phyloP scores from a whole-genome alignment of 495 filamentous ascomycete species.

The Aspergillus wentii region DNA sequence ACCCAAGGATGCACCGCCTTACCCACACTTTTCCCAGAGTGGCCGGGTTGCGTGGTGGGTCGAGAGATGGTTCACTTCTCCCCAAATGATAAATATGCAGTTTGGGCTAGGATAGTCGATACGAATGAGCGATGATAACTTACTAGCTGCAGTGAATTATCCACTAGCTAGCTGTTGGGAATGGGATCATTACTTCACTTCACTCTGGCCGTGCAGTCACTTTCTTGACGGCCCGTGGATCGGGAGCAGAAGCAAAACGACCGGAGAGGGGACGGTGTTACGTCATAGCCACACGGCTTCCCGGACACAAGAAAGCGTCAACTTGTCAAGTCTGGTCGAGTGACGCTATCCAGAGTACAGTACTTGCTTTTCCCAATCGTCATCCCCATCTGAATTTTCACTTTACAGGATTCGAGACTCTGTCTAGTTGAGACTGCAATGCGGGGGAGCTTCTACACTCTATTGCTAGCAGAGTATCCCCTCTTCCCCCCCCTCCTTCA shows the following conservation, averaged over 20 bases:
- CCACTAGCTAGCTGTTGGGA: no score
- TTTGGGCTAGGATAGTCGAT: no score
- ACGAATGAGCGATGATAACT: no score
- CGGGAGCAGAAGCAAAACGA: slow-evolving; percentile 10
- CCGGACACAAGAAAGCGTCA: slow-evolving; percentile 4
- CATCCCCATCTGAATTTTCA: no score
- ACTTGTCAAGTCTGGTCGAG: neutral
- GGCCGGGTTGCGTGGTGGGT: slow-evolving; percentile 34
- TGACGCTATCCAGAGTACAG: slow-evolving; percentile 1
- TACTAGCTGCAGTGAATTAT: no score
- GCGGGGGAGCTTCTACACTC: no score
- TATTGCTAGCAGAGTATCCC: neutral
- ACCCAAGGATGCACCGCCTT: slow-evolving; percentile 27
- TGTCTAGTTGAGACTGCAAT: no score
- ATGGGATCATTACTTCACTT: no score
- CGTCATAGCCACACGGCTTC: slow-evolving; percentile 23
- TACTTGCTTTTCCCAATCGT: neutral
- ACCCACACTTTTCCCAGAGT: slow-evolving; percentile 34
- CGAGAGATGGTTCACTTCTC: slow-evolving; percentile 32
- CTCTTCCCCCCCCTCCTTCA: neutral
- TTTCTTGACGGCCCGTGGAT: slow-evolving; percentile 16
- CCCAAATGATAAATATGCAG: slow-evolving; percentile 12
- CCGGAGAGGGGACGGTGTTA: slow-evolving; percentile 12
- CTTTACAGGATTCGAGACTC: no score
- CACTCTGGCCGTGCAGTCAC: no score